Conservation (phyloP, 1,139 yeast species). For the Maudiozyma humilis region DNA sequence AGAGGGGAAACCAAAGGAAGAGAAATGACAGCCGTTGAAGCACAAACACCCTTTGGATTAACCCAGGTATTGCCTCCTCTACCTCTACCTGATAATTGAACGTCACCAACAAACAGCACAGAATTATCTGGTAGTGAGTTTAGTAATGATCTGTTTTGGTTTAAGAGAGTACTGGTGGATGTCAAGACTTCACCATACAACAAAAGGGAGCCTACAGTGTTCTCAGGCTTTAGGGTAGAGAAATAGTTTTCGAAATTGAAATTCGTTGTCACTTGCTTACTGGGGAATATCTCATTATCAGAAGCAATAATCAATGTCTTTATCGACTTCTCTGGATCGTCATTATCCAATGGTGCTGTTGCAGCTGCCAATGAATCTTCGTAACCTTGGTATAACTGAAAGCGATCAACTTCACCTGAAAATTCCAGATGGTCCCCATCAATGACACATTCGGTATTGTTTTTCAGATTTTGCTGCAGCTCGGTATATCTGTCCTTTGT, state of each 20-base stretch:
- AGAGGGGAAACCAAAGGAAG: constrained; percentile 39
- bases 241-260: constrained; percentile 59
- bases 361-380: constrained; percentile 29
- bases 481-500: constrained; percentile 29
- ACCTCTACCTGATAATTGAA: constrained; percentile 87
- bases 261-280: constrained; percentile 52
- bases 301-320: constrained; percentile 40
- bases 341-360: constrained; percentile 23
- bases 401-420: constrained; percentile 28
- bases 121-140: constrained; percentile 28
- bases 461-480: constrained; percentile 13
- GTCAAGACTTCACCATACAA: constrained; percentile 85
- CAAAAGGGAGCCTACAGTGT: constrained; percentile 51
- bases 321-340: constrained; percentile 47
- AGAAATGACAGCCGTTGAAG: constrained; percentile 63
- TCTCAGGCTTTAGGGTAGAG: constrained; percentile 35
- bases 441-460: constrained; percentile 8
- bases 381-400: constrained; percentile 27
- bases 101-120: constrained; percentile 48
- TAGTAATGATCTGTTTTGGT: constrained; percentile 56
- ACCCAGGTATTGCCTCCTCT: constrained; percentile 95
- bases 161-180: constrained; percentile 75
- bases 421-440: constrained; percentile 16
- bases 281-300: constrained; percentile 38
- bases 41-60: constrained; percentile 86